Evolutionary conservation across 1,284 basidiomycete genomes (phyloP), one percentile per base, ranked within the genome.

Genomic region (Melampsora larici-populina): DNA sequence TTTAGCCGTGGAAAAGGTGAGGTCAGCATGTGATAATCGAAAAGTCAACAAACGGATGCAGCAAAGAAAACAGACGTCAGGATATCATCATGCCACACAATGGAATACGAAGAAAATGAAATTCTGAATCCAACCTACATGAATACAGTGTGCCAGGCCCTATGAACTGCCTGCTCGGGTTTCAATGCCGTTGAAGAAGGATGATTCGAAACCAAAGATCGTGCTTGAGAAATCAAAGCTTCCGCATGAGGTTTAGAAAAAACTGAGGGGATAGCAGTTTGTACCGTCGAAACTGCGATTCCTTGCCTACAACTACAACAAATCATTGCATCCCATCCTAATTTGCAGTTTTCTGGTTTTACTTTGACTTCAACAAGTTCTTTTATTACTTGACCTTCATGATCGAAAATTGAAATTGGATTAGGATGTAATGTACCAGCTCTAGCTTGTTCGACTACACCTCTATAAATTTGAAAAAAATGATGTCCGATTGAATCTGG

Each of bases 61-160:
- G 55, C 29, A 58, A 58, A 24, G 55, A 64, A 40, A 64, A 13
- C 9, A 31, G 11, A 17, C 33, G 21, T 40, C 29, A 64, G 15
- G 31, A 64, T 36, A 21, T 33, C 21, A 33, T n/a, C 33, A 31
- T 13, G 15, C 17, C 0, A 64, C 26, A 18, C 15, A 21, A 64
- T 33, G 18, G 2, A 13, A 64, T 64, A 15, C 17, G 18, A 64
- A 26, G 24, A 9, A 33, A 33, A n/a, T 9, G 33, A 33, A n/a
- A 40, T 21, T 26, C 9, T 15, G 31, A 33, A 31, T n/a, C 9
- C n/a, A 40, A 36, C 29, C 8, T 40, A 75, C 73, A 75, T 67
- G 65, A 75, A 75, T 18, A 75, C 73, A 11, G 73, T 75, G 55
- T 75, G 73, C 73, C 73, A 76, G 43, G 73, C 73, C 55, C 67